Evolutionary conservation across 2,329 filamentous ascomycete species (phyloP), one percentile per base, ranked within the genome.

Genomic region (Pseudopyrenochaeta lycopersici): DNA sequence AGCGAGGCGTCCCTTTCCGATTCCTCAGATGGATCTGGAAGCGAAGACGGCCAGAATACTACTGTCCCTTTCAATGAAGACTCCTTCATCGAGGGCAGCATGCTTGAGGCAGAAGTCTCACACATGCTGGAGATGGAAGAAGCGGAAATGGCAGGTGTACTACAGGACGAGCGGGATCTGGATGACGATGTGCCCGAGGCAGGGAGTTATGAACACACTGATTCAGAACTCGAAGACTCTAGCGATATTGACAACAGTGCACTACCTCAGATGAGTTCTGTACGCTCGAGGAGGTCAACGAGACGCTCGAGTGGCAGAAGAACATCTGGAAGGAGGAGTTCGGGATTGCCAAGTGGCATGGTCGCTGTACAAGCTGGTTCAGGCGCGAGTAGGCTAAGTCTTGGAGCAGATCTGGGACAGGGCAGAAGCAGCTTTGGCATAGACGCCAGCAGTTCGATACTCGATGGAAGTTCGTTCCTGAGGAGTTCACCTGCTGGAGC

Each of bases 161-260:
- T 80, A n/a, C 75, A 78, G 51, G 80, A 82, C 46, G 78, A 80
- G 55, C 74, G 79, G 36, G 80, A 81, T 46, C 60, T 81, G 7
- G 81, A 84, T 60, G 81, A 82, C 47, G 80, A 80, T 54, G 74
- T 84, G 18, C 82, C 81, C 0, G 81, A 83, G 59, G 81, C 80
- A 4, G 82, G 81, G 18, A 80, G 77, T 58, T 84, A 84, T 59
- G 78, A 84, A 62, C 82, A 84, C 58, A 84, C 82, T 2, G 82
- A 84, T 58, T 83, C 81, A 11, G 81, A 83, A 55, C 60, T 79
- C 1, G 79, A 82, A 46, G 79, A 81, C 53, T 64, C 63, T 10
- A 67, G 64, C 21, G 68, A 71, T 30, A 56, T 64, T 2, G 70
- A 67, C 21, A 50, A 46, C n/a, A 60, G 57, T n/a, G 47, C 35